phyloP scores from a whole-genome alignment of 441 rosid genomes.

The Adansonia gregorii region DNA sequence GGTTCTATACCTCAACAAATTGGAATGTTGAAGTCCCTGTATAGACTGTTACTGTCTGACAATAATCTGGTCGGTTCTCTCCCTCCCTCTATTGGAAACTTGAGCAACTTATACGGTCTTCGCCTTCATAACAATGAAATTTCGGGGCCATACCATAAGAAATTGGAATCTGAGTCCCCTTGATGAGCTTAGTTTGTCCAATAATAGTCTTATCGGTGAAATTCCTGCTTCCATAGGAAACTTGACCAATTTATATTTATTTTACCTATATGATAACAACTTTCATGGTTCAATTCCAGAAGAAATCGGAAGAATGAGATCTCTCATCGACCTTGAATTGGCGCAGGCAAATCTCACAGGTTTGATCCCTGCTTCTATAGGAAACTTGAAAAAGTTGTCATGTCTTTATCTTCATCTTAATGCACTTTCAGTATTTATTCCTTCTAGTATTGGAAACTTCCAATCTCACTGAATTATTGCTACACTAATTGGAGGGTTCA shows the following conservation, averaged over 20 bases:
- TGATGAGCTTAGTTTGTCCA: background rate
- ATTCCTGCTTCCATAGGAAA: slow-evolving; percentile 6
- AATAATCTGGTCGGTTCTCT: slow-evolving; percentile 13
- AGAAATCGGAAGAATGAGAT: slow-evolving; percentile 37
- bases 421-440: background rate
- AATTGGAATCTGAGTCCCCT: slow-evolving; percentile 33
- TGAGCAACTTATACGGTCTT: background rate
- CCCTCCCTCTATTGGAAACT: background rate
- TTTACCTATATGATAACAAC: background rate
- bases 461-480: background rate
- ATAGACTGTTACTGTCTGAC: background rate
- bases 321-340: slow-evolving; percentile 34
- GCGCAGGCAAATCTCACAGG: slow-evolving; percentile 20
- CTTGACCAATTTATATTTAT: background rate
- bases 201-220: background rate
- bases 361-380: background rate
- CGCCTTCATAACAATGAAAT: background rate
- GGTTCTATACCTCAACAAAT: slow-evolving; percentile 20
- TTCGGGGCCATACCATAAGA: slow-evolving; percentile 36
- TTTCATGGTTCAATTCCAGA: slow-evolving; percentile 12
- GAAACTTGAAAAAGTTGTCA: background rate
- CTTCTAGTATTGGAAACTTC: slow-evolving; percentile 6
- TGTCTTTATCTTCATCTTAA: background rate
- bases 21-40: slow-evolving; percentile 14
- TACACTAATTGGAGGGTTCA: background rate